phyloP scores from a whole-genome alignment of 768 basidiomycete genomes.

The Mycena floridula region DNA sequence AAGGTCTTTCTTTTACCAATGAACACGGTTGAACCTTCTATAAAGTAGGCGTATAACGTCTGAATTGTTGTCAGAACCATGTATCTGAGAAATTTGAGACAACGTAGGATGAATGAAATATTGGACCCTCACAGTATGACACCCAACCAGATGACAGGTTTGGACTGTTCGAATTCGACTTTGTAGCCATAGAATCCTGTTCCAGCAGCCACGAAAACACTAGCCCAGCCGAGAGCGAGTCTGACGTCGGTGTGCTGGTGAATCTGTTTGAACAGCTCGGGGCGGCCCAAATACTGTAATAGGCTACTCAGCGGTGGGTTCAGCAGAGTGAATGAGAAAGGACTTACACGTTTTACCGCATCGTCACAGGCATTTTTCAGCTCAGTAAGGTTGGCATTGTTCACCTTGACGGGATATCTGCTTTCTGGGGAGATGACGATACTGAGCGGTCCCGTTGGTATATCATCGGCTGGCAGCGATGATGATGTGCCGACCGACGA shows the following conservation, averaged over 20 bases:
- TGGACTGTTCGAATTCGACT: constrained; percentile 84
- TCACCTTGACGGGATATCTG: constrained; percentile 55
- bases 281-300: constrained; percentile 73
- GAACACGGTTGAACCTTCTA: constrained; percentile 82
- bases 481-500: constrained; percentile 4
- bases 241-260: constrained; percentile 87
- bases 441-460: constrained; percentile 51
- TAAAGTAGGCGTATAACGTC: constrained; percentile 77
- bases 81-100: constrained; percentile 45
- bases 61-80: constrained; percentile 64
- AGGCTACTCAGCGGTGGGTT: background rate
- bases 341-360: constrained; percentile 75
- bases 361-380: constrained; percentile 80
- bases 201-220: constrained; percentile 74
- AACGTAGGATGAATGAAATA: background rate
- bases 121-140: constrained; percentile 59
- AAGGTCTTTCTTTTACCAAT: constrained; percentile 88
- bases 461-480: constrained; percentile 28
- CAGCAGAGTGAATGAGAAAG: background rate
- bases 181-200: constrained; percentile 85
- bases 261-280: constrained; percentile 80
- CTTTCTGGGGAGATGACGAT: constrained; percentile 35
- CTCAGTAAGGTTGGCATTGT: constrained; percentile 50
- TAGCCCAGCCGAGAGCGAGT: constrained; percentile 80
- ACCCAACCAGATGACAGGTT: constrained; percentile 73